Evolutionary conservation across 768 basidiomycete genomes (phyloP).

Genomic region (Naematelia encephala): DNA sequence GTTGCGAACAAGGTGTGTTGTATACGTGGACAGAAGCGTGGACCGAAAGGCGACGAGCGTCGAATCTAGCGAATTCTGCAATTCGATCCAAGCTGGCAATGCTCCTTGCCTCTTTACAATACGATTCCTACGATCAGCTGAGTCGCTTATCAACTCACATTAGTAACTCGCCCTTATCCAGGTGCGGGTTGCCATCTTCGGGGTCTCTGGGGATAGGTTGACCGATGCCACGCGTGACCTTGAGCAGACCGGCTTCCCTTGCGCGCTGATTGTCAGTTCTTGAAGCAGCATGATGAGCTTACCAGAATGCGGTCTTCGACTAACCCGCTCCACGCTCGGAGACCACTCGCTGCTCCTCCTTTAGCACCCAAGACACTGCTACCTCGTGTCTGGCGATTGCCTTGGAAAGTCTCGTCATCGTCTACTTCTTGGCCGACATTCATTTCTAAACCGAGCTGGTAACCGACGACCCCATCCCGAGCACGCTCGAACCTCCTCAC

Average conservation of each 20-base stretch:
- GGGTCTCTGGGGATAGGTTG: slow-evolving; percentile 55
- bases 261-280: slow-evolving; percentile 51
- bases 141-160: slow-evolving; percentile 53
- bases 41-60: slow-evolving; percentile 63
- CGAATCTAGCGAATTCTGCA: slow-evolving; percentile 71
- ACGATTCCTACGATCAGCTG: slow-evolving; percentile 56
- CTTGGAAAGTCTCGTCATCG: slow-evolving; percentile 33
- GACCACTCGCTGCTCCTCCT: slow-evolving; percentile 55
- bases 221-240: slow-evolving; percentile 67
- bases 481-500: slow-evolving; percentile 63
- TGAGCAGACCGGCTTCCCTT: slow-evolving; percentile 62
- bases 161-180: slow-evolving; percentile 67
- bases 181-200: slow-evolving; percentile 63
- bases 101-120: slow-evolving; percentile 79
- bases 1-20: slow-evolving; percentile 67
- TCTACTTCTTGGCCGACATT: slow-evolving; percentile 13
- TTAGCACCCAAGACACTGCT: slow-evolving; percentile 42
- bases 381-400: slow-evolving; percentile 52
- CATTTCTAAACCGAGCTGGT: slow-evolving; percentile 58
- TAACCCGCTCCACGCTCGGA: slow-evolving; percentile 72
- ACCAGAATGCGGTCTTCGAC: slow-evolving; percentile 67
- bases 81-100: slow-evolving; percentile 79
- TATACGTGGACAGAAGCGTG: slow-evolving; percentile 66
- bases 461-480: slow-evolving; percentile 71
- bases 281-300: slow-evolving; percentile 53